These are phyloP conservation scores for Solanum peruvianum DNA, from an alignment of 257 asterid genomes.

Conservation along the genomic window DNA sequence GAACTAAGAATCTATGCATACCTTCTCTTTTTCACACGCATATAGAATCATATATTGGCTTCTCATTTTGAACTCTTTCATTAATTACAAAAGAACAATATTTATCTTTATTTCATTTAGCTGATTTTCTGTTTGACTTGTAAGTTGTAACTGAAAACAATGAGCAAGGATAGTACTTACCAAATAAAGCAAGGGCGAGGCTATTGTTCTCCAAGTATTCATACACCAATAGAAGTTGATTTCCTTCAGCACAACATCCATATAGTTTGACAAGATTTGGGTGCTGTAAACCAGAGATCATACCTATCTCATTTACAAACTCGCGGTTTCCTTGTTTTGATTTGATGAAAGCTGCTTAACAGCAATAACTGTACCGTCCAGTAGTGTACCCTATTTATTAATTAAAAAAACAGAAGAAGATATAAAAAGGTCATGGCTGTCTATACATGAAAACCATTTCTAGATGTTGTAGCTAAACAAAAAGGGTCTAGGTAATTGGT, in stretches of 20 bases:
- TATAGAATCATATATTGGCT: no score
- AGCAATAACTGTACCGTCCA: slow-evolving; percentile 6
- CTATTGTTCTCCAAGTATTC: slow-evolving; percentile 10
- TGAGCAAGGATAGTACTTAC: neutral
- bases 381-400: neutral
- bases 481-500: neutral
- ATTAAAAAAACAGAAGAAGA: neutral
- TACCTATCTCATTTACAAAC: slow-evolving; percentile 4
- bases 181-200: slow-evolving; percentile 1
- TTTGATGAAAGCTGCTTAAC: slow-evolving; percentile 11
- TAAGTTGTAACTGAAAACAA: neutral
- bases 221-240: slow-evolving; percentile 4
- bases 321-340: slow-evolving; percentile 10
- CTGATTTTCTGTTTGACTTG: neutral
- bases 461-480: neutral
- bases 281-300: slow-evolving; percentile 3
- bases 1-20: neutral
- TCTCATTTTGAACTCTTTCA: neutral
- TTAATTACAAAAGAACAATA: neutral
- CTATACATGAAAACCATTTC: neutral
- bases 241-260: slow-evolving; percentile 10
- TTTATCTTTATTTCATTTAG: neutral
- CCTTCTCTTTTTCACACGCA: neutral
- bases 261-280: slow-evolving; percentile 4
- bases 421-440: neutral